Percentiles rank a stretch among this genome's conserved stretches.
Conservation (phyloP, 2,329 filamentous ascomycete species). For the Rutstroemia sp. region DNA sequence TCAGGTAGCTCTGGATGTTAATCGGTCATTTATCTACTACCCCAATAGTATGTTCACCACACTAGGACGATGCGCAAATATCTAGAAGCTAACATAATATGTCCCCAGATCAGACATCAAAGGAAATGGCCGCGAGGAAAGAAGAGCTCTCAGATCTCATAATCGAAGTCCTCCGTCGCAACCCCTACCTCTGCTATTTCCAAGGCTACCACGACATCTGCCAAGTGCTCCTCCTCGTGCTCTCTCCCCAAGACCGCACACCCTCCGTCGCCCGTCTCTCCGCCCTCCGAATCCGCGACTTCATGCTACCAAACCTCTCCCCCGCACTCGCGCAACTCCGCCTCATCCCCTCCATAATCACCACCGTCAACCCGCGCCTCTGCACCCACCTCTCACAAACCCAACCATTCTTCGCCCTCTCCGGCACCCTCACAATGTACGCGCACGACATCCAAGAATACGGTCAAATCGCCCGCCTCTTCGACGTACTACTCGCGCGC, state of each 20-base stretch:
- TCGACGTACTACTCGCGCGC: slow-evolving; percentile 81
- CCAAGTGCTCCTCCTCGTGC: slow-evolving; percentile 85
- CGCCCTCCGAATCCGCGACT: slow-evolving; percentile 85
- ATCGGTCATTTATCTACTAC: slow-evolving; percentile 97
- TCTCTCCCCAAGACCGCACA: slow-evolving; percentile 55
- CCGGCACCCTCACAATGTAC: slow-evolving; percentile 92
- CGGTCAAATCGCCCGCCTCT: slow-evolving; percentile 79
- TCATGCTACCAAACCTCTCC: slow-evolving; percentile 85
- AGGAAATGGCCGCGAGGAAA: slow-evolving; percentile 65
- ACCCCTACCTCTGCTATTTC: slow-evolving; percentile 88
- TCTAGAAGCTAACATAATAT: background rate
- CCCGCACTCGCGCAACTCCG: slow-evolving; percentile 80
- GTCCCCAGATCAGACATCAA: slow-evolving; percentile 54
- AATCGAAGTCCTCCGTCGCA: slow-evolving; percentile 66
- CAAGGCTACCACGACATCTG: slow-evolving; percentile 98
- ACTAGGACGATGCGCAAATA: background rate
- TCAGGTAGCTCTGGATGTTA: slow-evolving; percentile 86
- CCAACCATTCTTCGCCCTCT: slow-evolving; percentile 85
- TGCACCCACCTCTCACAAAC: slow-evolving; percentile 68
- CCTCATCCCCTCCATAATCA: slow-evolving; percentile 76
- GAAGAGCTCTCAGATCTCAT: slow-evolving; percentile 74
- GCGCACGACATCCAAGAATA: slow-evolving; percentile 93
- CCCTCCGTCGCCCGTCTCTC: slow-evolving; percentile 73
- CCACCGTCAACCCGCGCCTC: slow-evolving; percentile 62
- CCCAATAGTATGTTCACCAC: slow-evolving; percentile 56